Evolutionary conservation across 2,329 filamentous ascomycete species (phyloP).

Genomic region (Exophiala viscosa): DNA sequence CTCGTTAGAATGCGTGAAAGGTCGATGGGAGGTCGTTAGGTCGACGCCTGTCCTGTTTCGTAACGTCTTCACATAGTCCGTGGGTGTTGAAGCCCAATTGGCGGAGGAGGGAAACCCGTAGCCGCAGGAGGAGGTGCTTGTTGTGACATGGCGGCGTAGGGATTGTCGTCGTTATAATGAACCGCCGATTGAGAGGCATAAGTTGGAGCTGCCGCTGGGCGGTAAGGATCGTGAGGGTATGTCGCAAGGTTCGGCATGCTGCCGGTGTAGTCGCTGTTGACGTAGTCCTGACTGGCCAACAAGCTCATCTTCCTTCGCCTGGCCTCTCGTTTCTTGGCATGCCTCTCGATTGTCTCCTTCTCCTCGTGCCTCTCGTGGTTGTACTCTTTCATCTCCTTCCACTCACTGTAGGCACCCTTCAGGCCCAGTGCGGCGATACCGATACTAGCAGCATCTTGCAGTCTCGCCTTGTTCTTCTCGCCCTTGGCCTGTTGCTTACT

Average conservation of each 20-base stretch:
- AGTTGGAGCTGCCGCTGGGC: slow-evolving; percentile 1
- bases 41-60: too few relatives aligned
- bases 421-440: slow-evolving; percentile 66
- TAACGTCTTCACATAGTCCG: too few relatives aligned
- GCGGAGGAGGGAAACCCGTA: slow-evolving; percentile 6
- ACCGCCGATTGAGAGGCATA: slow-evolving; percentile 2
- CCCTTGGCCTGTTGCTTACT: slow-evolving; percentile 59
- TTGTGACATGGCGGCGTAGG: slow-evolving; percentile 17
- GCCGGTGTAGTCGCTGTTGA: slow-evolving; percentile 15
- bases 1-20: too few relatives aligned
- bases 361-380: slow-evolving; percentile 55
- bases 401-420: slow-evolving; percentile 62
- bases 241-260: slow-evolving; percentile 22
- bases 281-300: slow-evolving; percentile 17
- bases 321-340: slow-evolving; percentile 26
- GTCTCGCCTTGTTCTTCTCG: slow-evolving; percentile 59
- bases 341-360: slow-evolving; percentile 44
- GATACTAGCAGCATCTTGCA: slow-evolving; percentile 63
- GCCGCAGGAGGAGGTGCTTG: slow-evolving; percentile 5
- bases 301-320: slow-evolving; percentile 24
- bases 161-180: slow-evolving; percentile 23
- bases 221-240: slow-evolving; percentile 9
- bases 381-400: slow-evolving; percentile 65
- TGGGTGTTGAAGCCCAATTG: not conserved
- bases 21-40: too few relatives aligned